phyloP scores from a whole-genome alignment of 805 yeast genomes.

The Lachancea cidri region DNA sequence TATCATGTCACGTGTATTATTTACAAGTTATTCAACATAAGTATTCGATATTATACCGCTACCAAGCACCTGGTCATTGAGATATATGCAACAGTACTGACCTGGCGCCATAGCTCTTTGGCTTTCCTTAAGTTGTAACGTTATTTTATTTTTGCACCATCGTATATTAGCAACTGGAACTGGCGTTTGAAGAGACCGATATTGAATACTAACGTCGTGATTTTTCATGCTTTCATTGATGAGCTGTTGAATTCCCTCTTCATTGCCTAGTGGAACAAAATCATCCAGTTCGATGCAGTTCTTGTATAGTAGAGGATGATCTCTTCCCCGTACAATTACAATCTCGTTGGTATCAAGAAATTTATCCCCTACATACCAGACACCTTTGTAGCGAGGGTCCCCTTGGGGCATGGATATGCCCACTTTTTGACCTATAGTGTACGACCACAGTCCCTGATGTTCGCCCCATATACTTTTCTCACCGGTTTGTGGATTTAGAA shows the following conservation, averaged over 20 bases:
- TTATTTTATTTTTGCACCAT: conserved; percentile 15
- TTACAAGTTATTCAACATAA: conserved; percentile 1
- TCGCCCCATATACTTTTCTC: conserved; percentile 73
- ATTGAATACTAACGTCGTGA: conserved; percentile 47
- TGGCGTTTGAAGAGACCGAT: conserved; percentile 68
- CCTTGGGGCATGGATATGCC: conserved; percentile 86
- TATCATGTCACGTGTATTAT: conserved; percentile 3
- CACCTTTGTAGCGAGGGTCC: conserved; percentile 64
- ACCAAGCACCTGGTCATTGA: conserved; percentile 64
- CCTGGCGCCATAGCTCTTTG: conserved; percentile 86
- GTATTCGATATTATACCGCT: conserved; percentile 36
- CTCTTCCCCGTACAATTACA: conserved; percentile 68
- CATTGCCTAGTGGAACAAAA: conserved; percentile 24
- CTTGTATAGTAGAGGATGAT: conserved; percentile 51
- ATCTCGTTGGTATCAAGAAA: conserved; percentile 59
- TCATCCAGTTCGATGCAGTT: conserved; percentile 38
- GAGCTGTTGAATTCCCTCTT: background rate
- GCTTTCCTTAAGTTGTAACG: conserved; percentile 38
- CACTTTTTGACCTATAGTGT: conserved; percentile 84
- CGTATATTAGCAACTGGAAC: conserved; percentile 31
- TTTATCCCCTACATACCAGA: conserved; percentile 85
- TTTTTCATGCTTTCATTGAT: conserved; percentile 5
- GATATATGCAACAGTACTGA: conserved; percentile 73
- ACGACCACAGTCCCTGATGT: conserved; percentile 88
- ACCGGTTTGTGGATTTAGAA: conserved; percentile 35